Base-by-base conservation (phyloP, 805 yeast species). In the Torulaspora maleeae region DNA sequence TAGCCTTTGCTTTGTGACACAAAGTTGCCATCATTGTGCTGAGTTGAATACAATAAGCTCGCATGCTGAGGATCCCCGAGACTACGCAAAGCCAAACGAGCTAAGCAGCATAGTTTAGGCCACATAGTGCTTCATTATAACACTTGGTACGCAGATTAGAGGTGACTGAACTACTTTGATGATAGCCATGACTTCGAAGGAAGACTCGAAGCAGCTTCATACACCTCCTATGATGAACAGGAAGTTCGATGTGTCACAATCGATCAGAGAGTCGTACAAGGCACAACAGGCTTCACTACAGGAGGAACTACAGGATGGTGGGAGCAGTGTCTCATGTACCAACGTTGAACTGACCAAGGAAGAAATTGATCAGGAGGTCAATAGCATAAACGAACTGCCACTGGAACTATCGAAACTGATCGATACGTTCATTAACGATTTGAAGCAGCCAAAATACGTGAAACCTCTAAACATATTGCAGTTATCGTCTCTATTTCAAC, bases 401-500 rank as follows among this genome's bases (percentile, higher is more conserved):
- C 24, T 25, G 3, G 67, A 63, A 10, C 48, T 63, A 11, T 48
- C 58, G 11, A 57, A 47, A 22, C 35, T 54, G 37, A 55, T 63
- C 19, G 64, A 61, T 43, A 15, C 44, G 7, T 64, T 63, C 47
- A 59, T 64, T 17, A 47, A 53, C 19, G 69, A 63, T 49, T 43
- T 64, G 35, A 64, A 63, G 47, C 65, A 64, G 41, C 69, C 69
- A 10, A 64, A 64, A 49, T 64, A 63, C 41, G 42, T 54, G 17
- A 58, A 54, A 27, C 69, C 69, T 5, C 40, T 64, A 20, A 56
- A 48, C 25, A 56, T 59, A 24, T 16, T 51, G 24, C 68, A 64
- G 33, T 38, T 64, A 25, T 54, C 68, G 3, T 51, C 56, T 7
- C 41, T 63, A 9, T 64, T 64, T 41, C 69, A 64, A 37, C 49